Conservation (phyloP, 139 green algal species). For the Micractinium conductrix region DNA sequence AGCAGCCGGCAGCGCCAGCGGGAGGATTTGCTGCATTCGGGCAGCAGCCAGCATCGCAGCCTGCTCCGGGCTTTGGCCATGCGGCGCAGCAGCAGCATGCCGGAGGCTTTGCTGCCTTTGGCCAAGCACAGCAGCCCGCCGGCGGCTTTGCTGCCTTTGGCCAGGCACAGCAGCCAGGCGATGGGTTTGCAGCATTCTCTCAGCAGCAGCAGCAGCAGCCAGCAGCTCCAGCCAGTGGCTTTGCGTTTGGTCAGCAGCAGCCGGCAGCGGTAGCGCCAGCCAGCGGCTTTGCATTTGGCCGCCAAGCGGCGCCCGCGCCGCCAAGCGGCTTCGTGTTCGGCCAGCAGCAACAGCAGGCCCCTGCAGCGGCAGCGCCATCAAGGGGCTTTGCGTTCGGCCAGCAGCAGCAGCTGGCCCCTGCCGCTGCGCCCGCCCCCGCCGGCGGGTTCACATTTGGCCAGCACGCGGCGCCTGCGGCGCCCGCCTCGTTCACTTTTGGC, state of each 20-base stretch:
- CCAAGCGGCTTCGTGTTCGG: neutral
- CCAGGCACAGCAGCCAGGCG: neutral
- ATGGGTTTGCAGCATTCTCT: neutral
- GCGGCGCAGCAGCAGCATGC: neutral
- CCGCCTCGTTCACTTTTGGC: neutral
- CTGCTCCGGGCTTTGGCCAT: too few relatives aligned
- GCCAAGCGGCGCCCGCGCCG: neutral
- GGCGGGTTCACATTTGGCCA: constrained; percentile 32
- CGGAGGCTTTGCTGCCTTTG: neutral
- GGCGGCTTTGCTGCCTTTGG: neutral
- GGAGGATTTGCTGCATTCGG: neutral
- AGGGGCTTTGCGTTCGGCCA: neutral
- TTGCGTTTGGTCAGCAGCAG: constrained; percentile 20
- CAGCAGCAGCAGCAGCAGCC: neutral
- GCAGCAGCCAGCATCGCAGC: too few relatives aligned
- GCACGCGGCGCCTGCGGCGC: neutral
- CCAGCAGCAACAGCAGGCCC: neutral
- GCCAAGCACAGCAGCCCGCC: neutral
- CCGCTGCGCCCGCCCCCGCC: neutral
- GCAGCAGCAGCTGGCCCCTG: neutral
- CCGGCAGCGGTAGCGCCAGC: neutral
- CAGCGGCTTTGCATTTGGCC: neutral
- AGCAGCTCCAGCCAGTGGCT: neutral
- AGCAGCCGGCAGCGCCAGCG: neutral
- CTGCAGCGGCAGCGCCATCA: neutral